A percentile compares a stretch with the other conserved stretches of the same genome.
phyloP scores from a whole-genome alignment of 2,329 filamentous ascomycete genomes.

The Fusarium xylarioides region DNA sequence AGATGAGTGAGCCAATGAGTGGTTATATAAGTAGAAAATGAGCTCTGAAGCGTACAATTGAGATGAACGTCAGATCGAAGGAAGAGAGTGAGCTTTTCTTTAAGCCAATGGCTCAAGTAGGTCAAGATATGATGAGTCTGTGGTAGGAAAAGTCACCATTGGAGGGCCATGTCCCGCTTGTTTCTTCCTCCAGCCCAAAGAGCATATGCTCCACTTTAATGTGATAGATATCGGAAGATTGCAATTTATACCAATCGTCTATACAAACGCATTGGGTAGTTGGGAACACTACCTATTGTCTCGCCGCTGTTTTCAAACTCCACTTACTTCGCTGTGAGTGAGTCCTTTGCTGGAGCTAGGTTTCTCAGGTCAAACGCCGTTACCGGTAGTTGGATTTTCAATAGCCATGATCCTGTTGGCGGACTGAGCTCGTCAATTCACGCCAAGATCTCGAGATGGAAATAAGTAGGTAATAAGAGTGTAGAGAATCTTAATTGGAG shows the following conservation, averaged over 20 bases:
- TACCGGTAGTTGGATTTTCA: constrained; percentile 34
- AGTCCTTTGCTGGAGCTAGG: neutral
- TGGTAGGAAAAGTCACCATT: constrained; percentile 28
- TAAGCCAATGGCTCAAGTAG: constrained; percentile 19
- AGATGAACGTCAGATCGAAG: constrained; percentile 6
- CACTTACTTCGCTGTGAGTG: neutral
- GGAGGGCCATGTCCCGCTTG: constrained; percentile 9
- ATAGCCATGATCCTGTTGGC: constrained; percentile 29
- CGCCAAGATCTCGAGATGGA: neutral
- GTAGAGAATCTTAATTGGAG: neutral
- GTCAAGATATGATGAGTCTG: constrained; percentile 17
- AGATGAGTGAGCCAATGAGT: neutral
- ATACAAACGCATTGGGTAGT: neutral
- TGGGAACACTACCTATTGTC: too few species aligned
- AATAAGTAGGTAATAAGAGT: neutral
- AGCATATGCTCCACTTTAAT: constrained; percentile 11
- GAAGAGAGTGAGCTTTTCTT: constrained; percentile 12
- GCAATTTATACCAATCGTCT: neutral
- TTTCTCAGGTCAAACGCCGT: neutral
- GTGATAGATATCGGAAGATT: neutral
- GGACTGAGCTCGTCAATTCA: neutral
- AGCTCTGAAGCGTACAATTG: neutral
- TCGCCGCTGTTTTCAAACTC: neutral
- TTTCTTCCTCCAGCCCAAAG: neutral
- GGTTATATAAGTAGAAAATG: neutral